A percentile compares a stretch with the other conserved stretches of the same genome.
These are phyloP conservation scores for Corchorus olitorius DNA, from an alignment of 345 rosid genomes.

Conservation along the genomic window DNA sequence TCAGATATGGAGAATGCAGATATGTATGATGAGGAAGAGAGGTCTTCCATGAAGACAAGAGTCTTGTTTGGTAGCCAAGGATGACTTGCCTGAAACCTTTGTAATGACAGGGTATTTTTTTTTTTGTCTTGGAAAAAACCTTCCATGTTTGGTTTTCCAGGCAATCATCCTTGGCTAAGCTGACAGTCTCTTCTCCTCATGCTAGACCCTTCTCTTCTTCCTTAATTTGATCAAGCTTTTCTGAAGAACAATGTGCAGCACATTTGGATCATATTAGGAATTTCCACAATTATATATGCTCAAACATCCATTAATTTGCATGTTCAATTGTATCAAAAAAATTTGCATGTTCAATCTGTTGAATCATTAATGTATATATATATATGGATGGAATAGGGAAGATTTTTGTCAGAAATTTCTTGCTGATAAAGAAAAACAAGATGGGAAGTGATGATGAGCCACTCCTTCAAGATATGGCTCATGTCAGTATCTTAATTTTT, in stretches of 20 bases:
- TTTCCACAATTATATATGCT: background rate
- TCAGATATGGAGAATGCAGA: background rate
- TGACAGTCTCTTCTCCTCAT: conserved; percentile 41
- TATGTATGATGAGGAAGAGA: conserved; percentile 14
- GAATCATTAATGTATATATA: background rate
- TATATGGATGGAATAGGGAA: background rate
- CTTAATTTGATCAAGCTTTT: background rate
- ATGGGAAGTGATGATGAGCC: conserved; percentile 4
- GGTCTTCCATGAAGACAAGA: conserved; percentile 24
- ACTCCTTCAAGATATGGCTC: conserved; percentile 20
- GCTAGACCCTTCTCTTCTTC: conserved; percentile 42
- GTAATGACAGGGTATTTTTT: too few species aligned
- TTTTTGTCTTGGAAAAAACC: background rate
- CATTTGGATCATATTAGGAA: background rate
- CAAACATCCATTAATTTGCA: background rate
- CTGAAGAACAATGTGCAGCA: background rate
- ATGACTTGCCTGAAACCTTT: conserved; percentile 22
- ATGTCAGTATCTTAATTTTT: conserved; percentile 1
- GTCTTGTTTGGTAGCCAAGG: conserved; percentile 24
- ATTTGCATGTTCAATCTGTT: background rate
- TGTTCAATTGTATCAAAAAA: too few species aligned
- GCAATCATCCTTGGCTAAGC: conserved; percentile 47
- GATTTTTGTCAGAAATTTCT: background rate
- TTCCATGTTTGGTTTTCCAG: conserved; percentile 12
- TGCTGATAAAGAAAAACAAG: background rate